Evolutionary conservation across 306 rosid species (phyloP).

Genomic region (Astragalus glycyphyllos): DNA sequence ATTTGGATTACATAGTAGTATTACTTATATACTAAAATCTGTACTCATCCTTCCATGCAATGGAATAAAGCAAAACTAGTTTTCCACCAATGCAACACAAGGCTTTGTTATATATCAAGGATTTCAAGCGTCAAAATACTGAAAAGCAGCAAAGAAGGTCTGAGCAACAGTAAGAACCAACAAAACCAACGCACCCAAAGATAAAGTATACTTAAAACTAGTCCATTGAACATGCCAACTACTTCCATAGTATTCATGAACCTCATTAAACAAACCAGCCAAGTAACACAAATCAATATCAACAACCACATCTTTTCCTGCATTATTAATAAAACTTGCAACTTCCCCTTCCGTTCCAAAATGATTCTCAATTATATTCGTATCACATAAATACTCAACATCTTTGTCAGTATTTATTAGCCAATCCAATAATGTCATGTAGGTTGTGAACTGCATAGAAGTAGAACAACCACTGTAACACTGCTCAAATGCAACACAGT

Average conservation of each 20-base stretch:
- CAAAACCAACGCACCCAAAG: conserved; percentile 57
- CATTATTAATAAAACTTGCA: conserved; percentile 50
- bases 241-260: conserved; percentile 49
- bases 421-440: conserved; percentile 63
- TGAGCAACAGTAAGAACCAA: conserved; percentile 60
- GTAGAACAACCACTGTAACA: conserved; percentile 47
- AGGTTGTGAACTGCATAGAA: conserved; percentile 54
- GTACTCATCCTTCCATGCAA: too few species aligned
- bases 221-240: conserved; percentile 72
- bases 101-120: too few species aligned
- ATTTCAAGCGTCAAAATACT: conserved; percentile 6
- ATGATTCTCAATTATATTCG: conserved; percentile 64
- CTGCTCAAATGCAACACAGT: conserved; percentile 77
- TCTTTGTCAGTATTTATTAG: conserved; percentile 63
- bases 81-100: too few species aligned
- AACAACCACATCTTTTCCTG: conserved; percentile 69
- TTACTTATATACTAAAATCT: too few species aligned
- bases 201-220: conserved; percentile 66
- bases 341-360: conserved; percentile 65
- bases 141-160: conserved; percentile 53
- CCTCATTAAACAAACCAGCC: conserved; percentile 57
- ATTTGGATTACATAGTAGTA: too few species aligned
- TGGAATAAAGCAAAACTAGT: too few species aligned
- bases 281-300: conserved; percentile 58
- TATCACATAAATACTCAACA: conserved; percentile 65